Percentiles rank a stretch among this genome's conserved stretches.
These are phyloP conservation scores for Crassisporium funariophilum DNA, from an alignment of 768 basidiomycete species.

Conservation along the genomic window DNA sequence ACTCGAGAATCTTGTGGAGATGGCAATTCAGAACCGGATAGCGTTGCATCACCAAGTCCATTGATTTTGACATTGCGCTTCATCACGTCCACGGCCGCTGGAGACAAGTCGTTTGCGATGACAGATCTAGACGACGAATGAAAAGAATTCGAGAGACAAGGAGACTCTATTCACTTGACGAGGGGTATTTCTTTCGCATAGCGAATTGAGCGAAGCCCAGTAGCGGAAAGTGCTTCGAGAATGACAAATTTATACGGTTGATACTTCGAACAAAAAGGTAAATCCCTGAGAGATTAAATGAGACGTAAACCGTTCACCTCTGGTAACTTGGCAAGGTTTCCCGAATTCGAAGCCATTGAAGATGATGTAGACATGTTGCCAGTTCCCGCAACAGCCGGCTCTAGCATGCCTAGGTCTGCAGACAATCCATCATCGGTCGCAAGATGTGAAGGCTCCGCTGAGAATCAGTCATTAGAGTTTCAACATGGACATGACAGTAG, in stretches of 20 bases:
- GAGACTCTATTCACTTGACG: conserved; percentile 60
- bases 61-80: conserved; percentile 84
- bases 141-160: background rate
- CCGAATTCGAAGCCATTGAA: too few species aligned
- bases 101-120: conserved; percentile 91
- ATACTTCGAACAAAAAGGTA: conserved; percentile 38
- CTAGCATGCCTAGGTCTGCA: too few species aligned
- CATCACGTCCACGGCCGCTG: conserved; percentile 84
- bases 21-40: conserved; percentile 22
- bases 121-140: conserved; percentile 60
- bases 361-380: too few species aligned
- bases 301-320: background rate
- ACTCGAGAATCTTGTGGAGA: conserved; percentile 25
- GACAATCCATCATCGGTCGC: too few species aligned
- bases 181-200: conserved; percentile 97
- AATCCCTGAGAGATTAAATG: conserved; percentile 1
- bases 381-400: too few species aligned
- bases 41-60: conserved; percentile 50
- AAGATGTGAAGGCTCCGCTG: too few species aligned
- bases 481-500: too few species aligned
- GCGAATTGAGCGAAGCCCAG: conserved; percentile 92
- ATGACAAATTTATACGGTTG: conserved; percentile 70
- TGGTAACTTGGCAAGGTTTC: background rate
- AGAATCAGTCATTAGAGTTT: too few species aligned
- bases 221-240: conserved; percentile 93